Conservation (phyloP, 2,329 filamentous ascomycete species). For the Fusarium pseudoanthophilum region DNA sequence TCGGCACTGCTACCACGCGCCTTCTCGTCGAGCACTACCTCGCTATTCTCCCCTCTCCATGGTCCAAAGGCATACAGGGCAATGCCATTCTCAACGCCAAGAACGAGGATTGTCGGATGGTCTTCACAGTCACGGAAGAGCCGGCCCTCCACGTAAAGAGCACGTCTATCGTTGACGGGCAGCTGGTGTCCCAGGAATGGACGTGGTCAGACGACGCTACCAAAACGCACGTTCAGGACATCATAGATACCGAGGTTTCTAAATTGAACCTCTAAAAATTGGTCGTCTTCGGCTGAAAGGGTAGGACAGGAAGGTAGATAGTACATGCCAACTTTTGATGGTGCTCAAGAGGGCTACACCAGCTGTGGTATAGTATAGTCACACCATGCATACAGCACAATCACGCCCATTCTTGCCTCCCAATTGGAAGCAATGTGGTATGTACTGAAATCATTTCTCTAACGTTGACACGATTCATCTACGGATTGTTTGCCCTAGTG, state of each 20-base stretch:
- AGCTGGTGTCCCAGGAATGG: slow-evolving; percentile 42
- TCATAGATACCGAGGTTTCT: slow-evolving; percentile 35
- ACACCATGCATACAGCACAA: not conserved
- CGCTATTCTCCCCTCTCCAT: slow-evolving; percentile 38
- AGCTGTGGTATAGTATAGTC: not conserved
- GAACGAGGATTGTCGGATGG: slow-evolving; percentile 46
- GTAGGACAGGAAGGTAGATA: not conserved
- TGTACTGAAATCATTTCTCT: not conserved
- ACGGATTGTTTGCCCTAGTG: not conserved
- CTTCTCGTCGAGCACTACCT: slow-evolving; percentile 53
- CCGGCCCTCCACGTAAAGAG: slow-evolving; percentile 40
- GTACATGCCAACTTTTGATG: not conserved
- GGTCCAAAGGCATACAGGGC: slow-evolving; percentile 48
- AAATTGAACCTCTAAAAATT: slow-evolving; percentile 14
- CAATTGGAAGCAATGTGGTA: not conserved
- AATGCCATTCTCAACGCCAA: slow-evolving; percentile 47
- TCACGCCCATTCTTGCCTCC: not conserved
- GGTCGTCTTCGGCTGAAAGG: not conserved
- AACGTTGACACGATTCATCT: not conserved
- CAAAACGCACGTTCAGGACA: slow-evolving; percentile 34
- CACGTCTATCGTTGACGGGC: slow-evolving; percentile 27
- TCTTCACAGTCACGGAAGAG: slow-evolving; percentile 45
- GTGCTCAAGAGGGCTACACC: not conserved
- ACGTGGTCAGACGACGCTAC: slow-evolving; percentile 42
- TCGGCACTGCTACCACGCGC: slow-evolving; percentile 56